These are phyloP conservation scores for Termitomyces sp. DNA, from an alignment of 768 basidiomycete genomes.

Conservation along the genomic window DNA sequence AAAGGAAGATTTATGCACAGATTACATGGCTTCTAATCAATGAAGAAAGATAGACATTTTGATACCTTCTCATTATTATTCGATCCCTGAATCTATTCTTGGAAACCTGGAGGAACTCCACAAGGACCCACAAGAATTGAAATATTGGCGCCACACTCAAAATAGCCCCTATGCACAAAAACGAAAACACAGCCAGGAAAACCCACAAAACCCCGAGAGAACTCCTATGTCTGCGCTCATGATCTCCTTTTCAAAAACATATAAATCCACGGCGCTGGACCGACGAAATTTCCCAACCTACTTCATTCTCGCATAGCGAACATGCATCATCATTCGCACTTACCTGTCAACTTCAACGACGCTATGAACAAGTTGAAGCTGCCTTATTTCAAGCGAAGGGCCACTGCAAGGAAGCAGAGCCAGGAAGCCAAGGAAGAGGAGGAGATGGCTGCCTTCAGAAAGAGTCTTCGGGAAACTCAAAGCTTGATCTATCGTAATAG, in stretches of 20 bases:
- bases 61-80: no score
- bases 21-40: background rate
- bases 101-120: background rate
- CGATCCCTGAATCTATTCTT: background rate
- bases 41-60: background rate
- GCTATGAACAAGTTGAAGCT: background rate
- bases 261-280: background rate
- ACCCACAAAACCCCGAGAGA: conserved; percentile 2
- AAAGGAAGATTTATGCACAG: background rate
- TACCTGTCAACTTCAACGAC: background rate
- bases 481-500: background rate
- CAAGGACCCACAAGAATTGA: background rate
- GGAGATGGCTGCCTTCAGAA: conserved; percentile 2
- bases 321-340: background rate
- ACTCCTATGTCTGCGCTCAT: background rate
- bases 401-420: background rate
- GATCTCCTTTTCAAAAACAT: background rate
- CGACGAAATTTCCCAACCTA: background rate
- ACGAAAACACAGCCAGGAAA: background rate
- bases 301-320: background rate
- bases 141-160: background rate
- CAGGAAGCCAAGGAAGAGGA: background rate
- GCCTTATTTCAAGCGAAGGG: conserved; percentile 5
- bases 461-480: conserved; percentile 1
- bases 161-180: background rate